Evolutionary conservation across 2,329 filamentous ascomycete species (phyloP).

Genomic region (Lasiodiplodia sp.): DNA sequence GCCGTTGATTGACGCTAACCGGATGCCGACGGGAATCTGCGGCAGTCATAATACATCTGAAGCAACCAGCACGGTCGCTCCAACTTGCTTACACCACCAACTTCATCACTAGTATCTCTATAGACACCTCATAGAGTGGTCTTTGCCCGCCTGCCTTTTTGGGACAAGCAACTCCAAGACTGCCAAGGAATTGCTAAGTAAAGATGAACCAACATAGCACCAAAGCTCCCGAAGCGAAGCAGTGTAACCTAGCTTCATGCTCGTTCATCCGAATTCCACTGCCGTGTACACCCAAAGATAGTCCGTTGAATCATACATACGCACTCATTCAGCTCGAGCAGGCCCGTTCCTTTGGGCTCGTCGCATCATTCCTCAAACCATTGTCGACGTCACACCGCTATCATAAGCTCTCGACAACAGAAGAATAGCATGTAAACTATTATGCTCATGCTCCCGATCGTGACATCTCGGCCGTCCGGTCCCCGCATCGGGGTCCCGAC

Average conservation of each 20-base stretch:
- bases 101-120: neutral
- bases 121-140: neutral
- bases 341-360: neutral
- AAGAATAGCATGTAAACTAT: neutral
- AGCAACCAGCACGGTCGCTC: slow-evolving; percentile 5
- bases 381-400: neutral
- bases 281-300: neutral
- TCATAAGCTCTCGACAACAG: neutral
- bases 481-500: neutral
- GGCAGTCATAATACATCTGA: neutral
- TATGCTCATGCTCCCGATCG: neutral
- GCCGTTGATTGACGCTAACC: neutral
- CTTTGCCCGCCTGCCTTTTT: neutral
- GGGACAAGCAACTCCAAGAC: neutral
- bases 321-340: neutral
- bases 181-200: neutral
- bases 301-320: neutral
- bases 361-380: too few relatives aligned
- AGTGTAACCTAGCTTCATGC: neutral
- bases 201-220: neutral
- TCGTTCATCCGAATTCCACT: neutral
- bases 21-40: neutral
- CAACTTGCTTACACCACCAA: neutral
- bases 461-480: neutral
- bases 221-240: neutral